Base-by-base conservation (phyloP, 306 rosid genomes). In the Castanopsis chinensis region DNA sequence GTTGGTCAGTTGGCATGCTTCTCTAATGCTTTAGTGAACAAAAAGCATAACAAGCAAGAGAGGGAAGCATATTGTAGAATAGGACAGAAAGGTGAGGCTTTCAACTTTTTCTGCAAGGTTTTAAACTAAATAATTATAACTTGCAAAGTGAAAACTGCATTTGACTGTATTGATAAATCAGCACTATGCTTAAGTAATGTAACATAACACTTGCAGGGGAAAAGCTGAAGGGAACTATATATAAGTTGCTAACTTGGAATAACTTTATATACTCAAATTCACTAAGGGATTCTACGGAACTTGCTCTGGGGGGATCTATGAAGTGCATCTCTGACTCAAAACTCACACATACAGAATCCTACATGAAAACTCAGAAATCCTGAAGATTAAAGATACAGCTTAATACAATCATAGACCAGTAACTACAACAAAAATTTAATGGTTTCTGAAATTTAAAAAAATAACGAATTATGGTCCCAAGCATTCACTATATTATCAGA, bases 231-330 rank as follows among this genome's bases (percentile, higher is more conserved):
- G 45, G 74, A 65, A 67, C 57, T 21, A 21, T 70, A 58, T 35
- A 49, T 76, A 75, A 71, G 67, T 19, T 52, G 76, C 69, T 72
- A 30, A 53, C 65, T 76, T 53, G 37, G 73, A 28, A 80, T 71
- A 79, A 75, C 20, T 45, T 43, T 56, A 78, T 60, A 78, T 28
- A 57, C 74, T 57, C 60, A 74, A 35, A 70, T 76, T 32, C 45
- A 65, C 41, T 30, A 30, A 30, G 33, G 45, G n/a, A 33, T 25
- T 72, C 73, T 23, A 65, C 45, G 5, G 6, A 71, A 43, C 49
- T 30, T 25, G 4, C 75, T 45, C 58, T 51, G 4, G 55, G 13
- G 68, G 52, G 56, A 80, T n/a, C 35, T 25, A 65, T 32, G 12
- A 12, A 69, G 54, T 49, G 4, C 76, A 80, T 56, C 18, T 43